Conservation (phyloP, 441 rosid genomes). For the Populus tomentosa region DNA sequence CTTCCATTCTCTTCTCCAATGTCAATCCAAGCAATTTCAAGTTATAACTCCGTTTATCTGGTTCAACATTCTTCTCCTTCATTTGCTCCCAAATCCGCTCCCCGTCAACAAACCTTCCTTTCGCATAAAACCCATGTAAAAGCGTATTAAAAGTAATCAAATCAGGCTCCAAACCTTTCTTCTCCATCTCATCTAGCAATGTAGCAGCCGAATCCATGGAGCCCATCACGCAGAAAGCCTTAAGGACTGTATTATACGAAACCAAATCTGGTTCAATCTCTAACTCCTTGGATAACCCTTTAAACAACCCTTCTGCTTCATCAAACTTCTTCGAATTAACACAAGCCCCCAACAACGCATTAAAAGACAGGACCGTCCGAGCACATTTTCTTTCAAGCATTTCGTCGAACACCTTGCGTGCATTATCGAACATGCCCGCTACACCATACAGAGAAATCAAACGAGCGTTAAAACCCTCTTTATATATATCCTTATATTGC, state of each 20-base stretch:
- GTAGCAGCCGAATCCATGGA: constrained; percentile 32
- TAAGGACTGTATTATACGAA: constrained; percentile 50
- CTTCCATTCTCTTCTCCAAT: constrained; percentile 33
- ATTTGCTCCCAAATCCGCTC: constrained; percentile 54
- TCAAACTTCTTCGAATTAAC: constrained; percentile 49
- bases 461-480: constrained; percentile 49
- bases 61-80: constrained; percentile 38
- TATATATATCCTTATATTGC: constrained; percentile 40
- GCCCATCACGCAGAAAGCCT: constrained; percentile 49
- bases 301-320: constrained; percentile 34
- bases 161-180: constrained; percentile 45
- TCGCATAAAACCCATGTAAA: constrained; percentile 33
- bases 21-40: constrained; percentile 50
- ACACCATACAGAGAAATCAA: constrained; percentile 37
- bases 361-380: constrained; percentile 56
- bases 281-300: constrained; percentile 43
- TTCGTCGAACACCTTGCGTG: constrained; percentile 57
- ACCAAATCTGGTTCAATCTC: constrained; percentile 42
- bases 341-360: constrained; percentile 55
- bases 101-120: constrained; percentile 43
- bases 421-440: constrained; percentile 43
- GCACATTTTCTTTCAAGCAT: constrained; percentile 46
- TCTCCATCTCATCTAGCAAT: constrained; percentile 51
- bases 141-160: constrained; percentile 48
- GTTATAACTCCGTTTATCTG: constrained; percentile 52